Percentiles rank a stretch among this genome's conserved stretches.
These are phyloP conservation scores for Amanita jacksonii DNA, from an alignment of 768 basidiomycete species.

Conservation along the genomic window DNA sequence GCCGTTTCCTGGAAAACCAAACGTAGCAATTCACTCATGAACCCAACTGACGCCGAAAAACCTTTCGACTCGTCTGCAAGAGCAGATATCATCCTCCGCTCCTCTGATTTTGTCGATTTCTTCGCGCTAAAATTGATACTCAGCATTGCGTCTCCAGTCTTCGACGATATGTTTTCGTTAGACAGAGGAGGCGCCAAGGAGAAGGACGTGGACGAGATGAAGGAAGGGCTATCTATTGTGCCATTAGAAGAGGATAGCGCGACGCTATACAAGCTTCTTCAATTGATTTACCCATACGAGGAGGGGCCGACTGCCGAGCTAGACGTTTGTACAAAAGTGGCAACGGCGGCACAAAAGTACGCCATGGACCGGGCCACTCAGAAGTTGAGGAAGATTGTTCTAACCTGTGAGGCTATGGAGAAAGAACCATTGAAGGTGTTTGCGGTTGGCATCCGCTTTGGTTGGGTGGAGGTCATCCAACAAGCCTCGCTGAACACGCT, in stretches of 20 bases:
- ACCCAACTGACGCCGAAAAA: background rate
- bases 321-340: background rate
- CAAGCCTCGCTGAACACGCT: background rate
- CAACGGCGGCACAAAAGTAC: constrained; percentile 2
- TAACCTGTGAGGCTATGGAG: background rate
- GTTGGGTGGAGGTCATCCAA: background rate
- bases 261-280: constrained; percentile 9
- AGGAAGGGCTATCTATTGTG: background rate
- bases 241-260: constrained; percentile 3
- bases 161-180: background rate
- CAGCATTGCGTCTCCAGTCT: constrained; percentile 19
- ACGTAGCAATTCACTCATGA: no score
- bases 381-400: background rate
- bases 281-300: constrained; percentile 3
- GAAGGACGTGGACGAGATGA: background rate
- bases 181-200: background rate
- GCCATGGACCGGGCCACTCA: background rate
- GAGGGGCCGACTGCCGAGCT: background rate
- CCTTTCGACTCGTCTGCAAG: constrained; percentile 5
- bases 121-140: constrained; percentile 19
- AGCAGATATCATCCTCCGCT: constrained; percentile 18
- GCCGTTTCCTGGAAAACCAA: no score
- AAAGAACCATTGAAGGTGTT: background rate
- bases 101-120: constrained; percentile 23
- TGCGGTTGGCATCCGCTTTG: constrained; percentile 1